These are phyloP conservation scores for Paecilomyces sp. DNA, from an alignment of 2,329 filamentous ascomycete genomes.

Conservation along the genomic window DNA sequence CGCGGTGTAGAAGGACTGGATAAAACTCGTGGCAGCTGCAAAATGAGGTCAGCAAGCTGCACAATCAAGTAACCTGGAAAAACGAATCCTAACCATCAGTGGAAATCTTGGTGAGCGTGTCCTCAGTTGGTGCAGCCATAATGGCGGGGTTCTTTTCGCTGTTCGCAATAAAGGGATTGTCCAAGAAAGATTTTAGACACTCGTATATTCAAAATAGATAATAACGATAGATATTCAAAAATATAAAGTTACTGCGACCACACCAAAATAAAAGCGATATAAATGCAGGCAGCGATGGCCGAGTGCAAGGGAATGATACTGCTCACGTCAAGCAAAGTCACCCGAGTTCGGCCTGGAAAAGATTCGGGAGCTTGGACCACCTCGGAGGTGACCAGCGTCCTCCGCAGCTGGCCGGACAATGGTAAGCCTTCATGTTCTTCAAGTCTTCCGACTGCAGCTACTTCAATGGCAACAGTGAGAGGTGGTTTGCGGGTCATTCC, in stretches of 20 bases:
- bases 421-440: not conserved
- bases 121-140: slow-evolving; percentile 27
- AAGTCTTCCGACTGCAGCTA: slow-evolving; percentile 1
- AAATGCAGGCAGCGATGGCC: not conserved
- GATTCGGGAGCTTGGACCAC: slow-evolving; percentile 27
- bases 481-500: slow-evolving; percentile 22
- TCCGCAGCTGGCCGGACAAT: not conserved
- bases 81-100: slow-evolving; percentile 28
- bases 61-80: not conserved
- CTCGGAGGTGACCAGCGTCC: slow-evolving; percentile 6
- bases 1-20: slow-evolving; percentile 68
- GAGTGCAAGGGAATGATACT: not conserved
- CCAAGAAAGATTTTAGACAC: not conserved
- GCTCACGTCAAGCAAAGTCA: not conserved
- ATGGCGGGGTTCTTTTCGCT: slow-evolving; percentile 1
- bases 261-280: not conserved
- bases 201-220: not conserved
- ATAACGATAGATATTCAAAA: not conserved
- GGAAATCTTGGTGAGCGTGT: slow-evolving; percentile 33
- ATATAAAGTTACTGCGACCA: not conserved
- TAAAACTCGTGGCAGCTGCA: slow-evolving; percentile 63
- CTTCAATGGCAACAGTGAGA: slow-evolving; percentile 20
- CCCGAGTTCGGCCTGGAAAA: slow-evolving; percentile 3
- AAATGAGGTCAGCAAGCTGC: not conserved
- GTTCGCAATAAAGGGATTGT: not conserved